Conservation (phyloP, 2,329 filamentous ascomycete species). For the Westerdykella aurantiaca region DNA sequence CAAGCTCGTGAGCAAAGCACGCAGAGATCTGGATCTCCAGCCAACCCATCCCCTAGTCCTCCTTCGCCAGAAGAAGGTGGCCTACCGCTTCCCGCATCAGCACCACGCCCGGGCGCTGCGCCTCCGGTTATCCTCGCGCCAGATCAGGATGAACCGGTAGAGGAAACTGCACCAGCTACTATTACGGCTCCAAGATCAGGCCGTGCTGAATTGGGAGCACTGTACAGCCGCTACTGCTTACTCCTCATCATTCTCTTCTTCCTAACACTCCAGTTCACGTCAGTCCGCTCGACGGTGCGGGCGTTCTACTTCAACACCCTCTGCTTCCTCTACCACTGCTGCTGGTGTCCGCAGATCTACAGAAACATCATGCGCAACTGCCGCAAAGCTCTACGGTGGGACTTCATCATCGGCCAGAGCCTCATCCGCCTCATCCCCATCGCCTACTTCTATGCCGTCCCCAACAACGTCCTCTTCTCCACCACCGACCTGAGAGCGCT, state of each 20-base stretch:
- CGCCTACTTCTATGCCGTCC: slow-evolving; percentile 74
- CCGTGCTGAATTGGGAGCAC: slow-evolving; percentile 48
- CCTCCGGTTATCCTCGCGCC: slow-evolving; percentile 55
- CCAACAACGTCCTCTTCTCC: slow-evolving; percentile 76
- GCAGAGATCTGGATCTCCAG: slow-evolving; percentile 13
- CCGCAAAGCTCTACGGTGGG: slow-evolving; percentile 83
- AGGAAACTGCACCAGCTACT: slow-evolving; percentile 27
- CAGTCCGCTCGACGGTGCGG: slow-evolving; percentile 50
- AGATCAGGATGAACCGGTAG: slow-evolving; percentile 50
- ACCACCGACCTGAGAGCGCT: slow-evolving; percentile 63
- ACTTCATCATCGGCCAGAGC: slow-evolving; percentile 81
- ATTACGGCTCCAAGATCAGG: slow-evolving; percentile 20
- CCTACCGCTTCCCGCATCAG: slow-evolving; percentile 50
- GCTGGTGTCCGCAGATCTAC: slow-evolving; percentile 88
- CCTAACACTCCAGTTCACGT: slow-evolving; percentile 53
- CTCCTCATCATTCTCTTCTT: slow-evolving; percentile 54
- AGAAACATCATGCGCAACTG: slow-evolving; percentile 89
- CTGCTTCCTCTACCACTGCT: slow-evolving; percentile 72
- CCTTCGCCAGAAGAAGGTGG: slow-evolving; percentile 27
- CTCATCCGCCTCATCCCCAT: slow-evolving; percentile 71
- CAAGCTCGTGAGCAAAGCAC: slow-evolving; percentile 41
- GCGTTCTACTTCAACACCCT: slow-evolving; percentile 57
- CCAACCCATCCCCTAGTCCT: slow-evolving; percentile 10
- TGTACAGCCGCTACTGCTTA: slow-evolving; percentile 59
- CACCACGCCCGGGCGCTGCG: slow-evolving; percentile 40